These are phyloP conservation scores for Bimuria novae-zelandiae DNA, from an alignment of 2,329 filamentous ascomycete genomes.

Conservation along the genomic window DNA sequence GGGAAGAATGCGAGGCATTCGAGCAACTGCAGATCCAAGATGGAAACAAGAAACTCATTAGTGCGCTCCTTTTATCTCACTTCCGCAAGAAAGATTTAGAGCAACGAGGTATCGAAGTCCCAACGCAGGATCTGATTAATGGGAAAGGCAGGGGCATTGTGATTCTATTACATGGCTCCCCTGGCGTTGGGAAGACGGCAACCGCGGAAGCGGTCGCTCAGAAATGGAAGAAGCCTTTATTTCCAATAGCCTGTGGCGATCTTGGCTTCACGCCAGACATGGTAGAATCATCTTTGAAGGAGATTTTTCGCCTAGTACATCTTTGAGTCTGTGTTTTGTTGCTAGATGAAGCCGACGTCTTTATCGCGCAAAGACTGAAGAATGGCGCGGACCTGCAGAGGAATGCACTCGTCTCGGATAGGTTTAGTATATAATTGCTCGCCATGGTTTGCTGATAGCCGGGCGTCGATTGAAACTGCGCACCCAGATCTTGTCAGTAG, in stretches of 20 bases:
- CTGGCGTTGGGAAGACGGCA: conserved; percentile 51
- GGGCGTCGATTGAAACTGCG: too few species aligned
- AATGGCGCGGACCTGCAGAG: conserved; percentile 80
- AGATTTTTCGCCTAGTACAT: conserved; percentile 79
- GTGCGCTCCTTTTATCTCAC: not conserved
- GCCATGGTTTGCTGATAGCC: too few species aligned
- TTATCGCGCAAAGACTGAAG: conserved; percentile 64
- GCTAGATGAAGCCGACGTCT: conserved; percentile 70
- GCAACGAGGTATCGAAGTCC: not conserved
- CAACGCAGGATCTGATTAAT: conserved; percentile 21
- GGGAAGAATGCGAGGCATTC: conserved; percentile 3
- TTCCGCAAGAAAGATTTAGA: not conserved
- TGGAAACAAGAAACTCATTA: not conserved
- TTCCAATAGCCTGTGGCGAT: conserved; percentile 80
- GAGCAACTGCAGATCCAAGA: not conserved
- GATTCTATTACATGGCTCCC: conserved; percentile 54
- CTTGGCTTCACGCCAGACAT: conserved; percentile 58
- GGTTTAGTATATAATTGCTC: too few species aligned
- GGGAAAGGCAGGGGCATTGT: conserved; percentile 59
- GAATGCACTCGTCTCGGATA: conserved; percentile 69
- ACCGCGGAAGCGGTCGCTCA: conserved; percentile 58
- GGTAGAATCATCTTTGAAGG: conserved; percentile 73
- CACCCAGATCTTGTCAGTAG: too few species aligned
- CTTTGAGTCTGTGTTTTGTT: conserved; percentile 61
- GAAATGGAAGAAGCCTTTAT: conserved; percentile 74